A percentile compares a stretch with the other conserved stretches of the same genome.
These are phyloP conservation scores for Sugiyamaella lignohabitans DNA, from an alignment of 805 yeast species.

Conservation along the genomic window DNA sequence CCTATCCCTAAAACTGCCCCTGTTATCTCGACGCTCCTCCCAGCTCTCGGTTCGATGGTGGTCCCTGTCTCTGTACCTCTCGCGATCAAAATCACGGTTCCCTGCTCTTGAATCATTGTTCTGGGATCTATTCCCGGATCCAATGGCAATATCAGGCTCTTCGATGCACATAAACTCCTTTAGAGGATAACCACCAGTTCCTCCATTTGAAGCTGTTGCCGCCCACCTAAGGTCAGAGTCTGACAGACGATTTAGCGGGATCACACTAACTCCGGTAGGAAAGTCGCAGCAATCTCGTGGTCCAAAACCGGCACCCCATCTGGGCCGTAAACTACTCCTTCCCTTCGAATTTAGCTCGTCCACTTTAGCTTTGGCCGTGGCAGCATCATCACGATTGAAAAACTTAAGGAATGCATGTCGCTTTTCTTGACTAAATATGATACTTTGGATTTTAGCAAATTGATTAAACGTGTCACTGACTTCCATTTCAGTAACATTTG, in stretches of 20 bases:
- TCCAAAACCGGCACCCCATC: constrained; percentile 99
- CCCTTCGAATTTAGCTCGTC: constrained; percentile 53
- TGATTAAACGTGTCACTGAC: constrained; percentile 69
- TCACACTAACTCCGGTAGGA: constrained; percentile 79
- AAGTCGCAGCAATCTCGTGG: constrained; percentile 98
- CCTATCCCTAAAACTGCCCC: too few relatives aligned
- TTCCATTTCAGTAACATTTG: constrained; percentile 67
- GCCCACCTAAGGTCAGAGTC: constrained; percentile 94
- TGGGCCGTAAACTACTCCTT: constrained; percentile 61
- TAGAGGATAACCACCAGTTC: constrained; percentile 83
- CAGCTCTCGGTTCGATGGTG: too few relatives aligned
- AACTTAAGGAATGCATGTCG: constrained; percentile 96
- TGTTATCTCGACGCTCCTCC: too few relatives aligned
- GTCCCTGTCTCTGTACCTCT: background rate
- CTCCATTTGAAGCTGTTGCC: constrained; percentile 90
- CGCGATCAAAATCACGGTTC: background rate
- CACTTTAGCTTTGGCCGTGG: constrained; percentile 65
- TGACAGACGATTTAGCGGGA: constrained; percentile 81
- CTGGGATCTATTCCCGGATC: constrained; percentile 87
- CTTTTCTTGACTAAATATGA: constrained; percentile 78
- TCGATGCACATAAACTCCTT: constrained; percentile 78
- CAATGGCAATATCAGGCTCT: constrained; percentile 97
- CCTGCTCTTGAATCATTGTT: too few relatives aligned
- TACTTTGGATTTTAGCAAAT: constrained; percentile 86
- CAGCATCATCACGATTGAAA: constrained; percentile 88